Evolutionary conservation across 768 basidiomycete species (phyloP).

Genomic region (Tulasnella sp.): DNA sequence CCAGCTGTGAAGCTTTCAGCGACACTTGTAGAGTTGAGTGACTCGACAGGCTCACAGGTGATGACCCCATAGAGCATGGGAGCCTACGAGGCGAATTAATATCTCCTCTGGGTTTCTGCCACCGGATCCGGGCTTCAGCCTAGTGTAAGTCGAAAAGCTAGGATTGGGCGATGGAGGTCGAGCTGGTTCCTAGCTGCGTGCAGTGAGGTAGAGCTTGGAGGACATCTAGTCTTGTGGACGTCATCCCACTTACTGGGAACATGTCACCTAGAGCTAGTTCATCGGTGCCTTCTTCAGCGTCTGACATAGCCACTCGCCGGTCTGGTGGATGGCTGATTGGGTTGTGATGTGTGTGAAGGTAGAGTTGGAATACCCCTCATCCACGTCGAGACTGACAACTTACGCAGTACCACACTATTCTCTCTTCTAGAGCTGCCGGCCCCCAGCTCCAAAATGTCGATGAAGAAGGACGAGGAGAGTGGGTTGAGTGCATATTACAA

Average conservation of each 20-base stretch:
- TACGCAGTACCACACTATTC: background rate
- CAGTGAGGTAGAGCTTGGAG: background rate
- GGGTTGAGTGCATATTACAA: slow-evolving; percentile 84
- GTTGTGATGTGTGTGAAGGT: too few relatives aligned
- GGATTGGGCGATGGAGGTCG: slow-evolving; percentile 22
- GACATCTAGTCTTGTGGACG: too few relatives aligned
- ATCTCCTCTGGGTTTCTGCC: slow-evolving; percentile 31
- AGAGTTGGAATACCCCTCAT: too few relatives aligned
- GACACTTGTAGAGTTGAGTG: background rate
- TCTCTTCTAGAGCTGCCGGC: background rate
- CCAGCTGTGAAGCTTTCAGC: slow-evolving; percentile 36
- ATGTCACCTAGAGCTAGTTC: too few relatives aligned
- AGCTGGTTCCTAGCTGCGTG: slow-evolving; percentile 19
- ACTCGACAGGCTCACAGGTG: slow-evolving; percentile 47
- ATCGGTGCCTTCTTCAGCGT: too few relatives aligned
- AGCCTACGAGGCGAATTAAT: slow-evolving; percentile 59
- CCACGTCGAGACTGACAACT: background rate
- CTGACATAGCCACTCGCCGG: too few relatives aligned
- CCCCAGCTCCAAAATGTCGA: slow-evolving; percentile 40
- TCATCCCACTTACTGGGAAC: too few relatives aligned
- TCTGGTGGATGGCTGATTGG: too few relatives aligned
- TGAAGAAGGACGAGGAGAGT: slow-evolving; percentile 95
- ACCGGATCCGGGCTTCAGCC: background rate
- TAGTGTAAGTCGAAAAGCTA: slow-evolving; percentile 19
- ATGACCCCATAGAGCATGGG: slow-evolving; percentile 75